Base-by-base conservation (phyloP, 83 land plant species). In the Thuja plicata region DNA sequence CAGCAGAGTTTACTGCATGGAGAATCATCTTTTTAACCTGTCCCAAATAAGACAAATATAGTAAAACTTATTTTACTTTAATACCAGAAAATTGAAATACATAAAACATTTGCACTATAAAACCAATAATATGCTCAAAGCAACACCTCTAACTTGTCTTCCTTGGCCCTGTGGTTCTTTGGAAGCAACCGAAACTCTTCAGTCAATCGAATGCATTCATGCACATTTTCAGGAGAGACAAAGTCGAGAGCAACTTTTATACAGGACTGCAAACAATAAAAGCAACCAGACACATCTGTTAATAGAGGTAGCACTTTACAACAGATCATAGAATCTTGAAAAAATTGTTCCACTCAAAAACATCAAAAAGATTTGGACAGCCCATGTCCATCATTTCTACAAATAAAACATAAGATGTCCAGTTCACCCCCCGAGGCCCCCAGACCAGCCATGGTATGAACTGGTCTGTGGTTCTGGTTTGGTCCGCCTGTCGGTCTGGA, bases 241-340 rank as follows among this genome's bases (percentile, higher is more conserved):
- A 94, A 94, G 50, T 94, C 95, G 41, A 90, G 85, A n/a, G 95
- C 94, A 77, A 94, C 95, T 88, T 94, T 93, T 21, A 91, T 94
- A 83, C 96, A 93, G 8, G 94, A 94, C 94, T 93, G 91, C 89
- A 88, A 83, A 35, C 35, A 76, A 12, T 35, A 7, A 76, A 76
- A 76, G 79, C 73, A 66, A 66, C 73, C 27, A 66, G n/a, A 27
- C 73, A 27, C 10, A 27, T 27, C 8, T 0, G 27, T 66, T 66
- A 66, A 66, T 27, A 62, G 27, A 1, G 5, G 11, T 10, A 8
- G 30, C 30, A 66, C 79, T 34, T 76, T 2, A 35, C 35, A 34
- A 35, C 30, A 24, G 38, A 76, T 32, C 10, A 27, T 13, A 32
- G 38, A 30, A 74, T 76, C 34, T 35, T 76, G 38, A 76, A 11